Conservation (phyloP, 2,329 filamentous ascomycete species). For the Exophiala calicioides region DNA sequence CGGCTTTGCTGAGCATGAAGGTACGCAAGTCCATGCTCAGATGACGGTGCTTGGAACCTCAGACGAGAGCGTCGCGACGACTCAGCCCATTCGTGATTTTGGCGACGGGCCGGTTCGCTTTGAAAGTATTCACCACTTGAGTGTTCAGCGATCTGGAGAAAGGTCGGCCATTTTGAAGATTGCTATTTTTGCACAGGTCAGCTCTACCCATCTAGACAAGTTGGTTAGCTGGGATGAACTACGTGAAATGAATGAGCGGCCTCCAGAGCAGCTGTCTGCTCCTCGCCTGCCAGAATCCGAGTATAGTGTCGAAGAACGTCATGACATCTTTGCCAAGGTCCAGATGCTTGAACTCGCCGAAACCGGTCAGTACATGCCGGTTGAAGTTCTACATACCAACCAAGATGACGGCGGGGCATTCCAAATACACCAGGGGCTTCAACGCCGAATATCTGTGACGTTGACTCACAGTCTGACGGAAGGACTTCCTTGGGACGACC, state of each 20-base stretch:
- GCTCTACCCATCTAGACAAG: constrained; percentile 93
- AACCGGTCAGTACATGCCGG: constrained; percentile 83
- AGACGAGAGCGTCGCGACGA: constrained; percentile 87
- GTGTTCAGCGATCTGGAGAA: constrained; percentile 76
- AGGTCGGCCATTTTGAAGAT: constrained; percentile 76
- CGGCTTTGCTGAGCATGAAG: constrained; percentile 93
- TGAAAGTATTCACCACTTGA: constrained; percentile 98
- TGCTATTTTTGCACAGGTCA: constrained; percentile 88
- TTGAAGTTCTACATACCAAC: constrained; percentile 85
- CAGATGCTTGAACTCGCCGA: constrained; percentile 92
- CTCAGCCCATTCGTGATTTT: constrained; percentile 90
- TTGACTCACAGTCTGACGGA: constrained; percentile 91
- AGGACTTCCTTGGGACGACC: constrained; percentile 82
- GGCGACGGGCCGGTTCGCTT: constrained; percentile 91
- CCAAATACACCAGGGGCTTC: constrained; percentile 91
- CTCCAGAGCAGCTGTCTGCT: constrained; percentile 52
- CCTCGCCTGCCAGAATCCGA: constrained; percentile 85
- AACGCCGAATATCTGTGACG: constrained; percentile 81
- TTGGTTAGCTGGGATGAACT: constrained; percentile 98
- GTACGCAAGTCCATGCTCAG: constrained; percentile 92
- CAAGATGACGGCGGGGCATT: constrained; percentile 87
- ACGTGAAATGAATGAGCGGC: constrained; percentile 67
- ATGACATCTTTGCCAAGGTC: constrained; percentile 84
- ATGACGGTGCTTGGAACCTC: constrained; percentile 92
- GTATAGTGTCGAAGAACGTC: constrained; percentile 88